Evolutionary conservation across 495 filamentous ascomycete species (phyloP), one percentile per base, ranked within the genome.

Genomic region (Daldinia caldariorum): DNA sequence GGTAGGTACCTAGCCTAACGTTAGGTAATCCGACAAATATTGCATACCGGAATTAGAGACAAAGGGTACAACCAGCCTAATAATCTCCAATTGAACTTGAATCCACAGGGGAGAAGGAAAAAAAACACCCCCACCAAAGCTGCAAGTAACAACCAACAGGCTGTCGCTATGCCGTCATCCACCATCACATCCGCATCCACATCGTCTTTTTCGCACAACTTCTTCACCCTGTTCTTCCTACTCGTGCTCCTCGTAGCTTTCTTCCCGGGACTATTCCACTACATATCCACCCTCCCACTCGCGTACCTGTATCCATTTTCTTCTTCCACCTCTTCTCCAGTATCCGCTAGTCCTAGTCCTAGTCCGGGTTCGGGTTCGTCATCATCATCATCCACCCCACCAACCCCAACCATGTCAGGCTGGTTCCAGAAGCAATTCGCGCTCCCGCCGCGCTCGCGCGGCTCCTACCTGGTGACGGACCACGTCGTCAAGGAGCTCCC

Each of bases 391-490:
- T 8, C 61, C 66, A 62, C 61, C 61, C 74, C 75, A 45, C 18
- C 57, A 31, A 45, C 66, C 31, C 34, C 70, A 22, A 83, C 74
- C 49, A 93, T 90, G 88, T 83, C 86, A 1, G 26, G 26, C 77
- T 94, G 92, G 92, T 84, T 81, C 68, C 94, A 97, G 77, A 95
- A 93, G 77, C 84, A 86, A 22, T 85, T 97, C 79, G 86, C 86
- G 14, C 90, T 98, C 39, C 90, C 92, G 67, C 68, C 89, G 1
- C 83, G 85, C 68, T 83, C 88, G 29, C 90, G 94, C 51, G 95
- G 95, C 79, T 91, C 88, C 66, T 97, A 97, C 84, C 91, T 99
- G 43, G 85, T 98, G 77, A 97, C 94, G 66, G 83, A 90, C 74
- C 80, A 88, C 54, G 86, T 99, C 61, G 53, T 87, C 31, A 78